These are phyloP conservation scores for Pulveroboletus sp. DNA, from an alignment of 1,284 basidiomycete species.

Conservation along the genomic window DNA sequence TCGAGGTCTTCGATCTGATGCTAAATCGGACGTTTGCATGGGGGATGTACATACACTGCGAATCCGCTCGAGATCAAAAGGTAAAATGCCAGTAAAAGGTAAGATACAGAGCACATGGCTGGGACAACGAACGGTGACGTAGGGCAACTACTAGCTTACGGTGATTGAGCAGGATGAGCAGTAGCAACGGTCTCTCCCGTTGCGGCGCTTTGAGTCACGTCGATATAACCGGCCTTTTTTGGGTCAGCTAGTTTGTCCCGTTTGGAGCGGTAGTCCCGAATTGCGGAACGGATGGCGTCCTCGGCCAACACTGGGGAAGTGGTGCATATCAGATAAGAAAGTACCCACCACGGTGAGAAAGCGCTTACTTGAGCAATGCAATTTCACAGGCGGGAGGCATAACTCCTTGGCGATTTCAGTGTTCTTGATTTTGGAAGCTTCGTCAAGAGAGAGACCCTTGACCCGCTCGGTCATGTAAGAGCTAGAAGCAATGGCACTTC, in stretches of 20 bases:
- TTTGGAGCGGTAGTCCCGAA: slow-evolving; percentile 89
- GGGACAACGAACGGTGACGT: not conserved
- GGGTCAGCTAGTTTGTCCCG: slow-evolving; percentile 55
- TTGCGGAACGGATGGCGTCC: slow-evolving; percentile 95
- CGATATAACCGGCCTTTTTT: slow-evolving; percentile 67
- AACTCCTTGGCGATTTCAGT: slow-evolving; percentile 99
- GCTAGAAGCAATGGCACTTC: slow-evolving; percentile 95
- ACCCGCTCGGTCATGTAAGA: slow-evolving; percentile 99
- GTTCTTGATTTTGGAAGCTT: slow-evolving; percentile 97
- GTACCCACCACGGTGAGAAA: slow-evolving; percentile 6
- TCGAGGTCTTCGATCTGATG: slow-evolving; percentile 2
- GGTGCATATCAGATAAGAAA: slow-evolving; percentile 23
- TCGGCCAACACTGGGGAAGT: slow-evolving; percentile 83
- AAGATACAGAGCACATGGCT: slow-evolving; percentile 4
- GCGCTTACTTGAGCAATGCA: slow-evolving; percentile 81
- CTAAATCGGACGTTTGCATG: slow-evolving; percentile 14
- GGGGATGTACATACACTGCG: slow-evolving; percentile 16
- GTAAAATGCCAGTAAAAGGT: slow-evolving; percentile 19
- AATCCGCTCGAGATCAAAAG: slow-evolving; percentile 15
- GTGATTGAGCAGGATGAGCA: slow-evolving; percentile 52
- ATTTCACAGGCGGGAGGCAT: slow-evolving; percentile 94
- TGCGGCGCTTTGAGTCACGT: slow-evolving; percentile 70
- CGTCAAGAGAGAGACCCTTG: slow-evolving; percentile 91
- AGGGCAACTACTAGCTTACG: slow-evolving; percentile 12
- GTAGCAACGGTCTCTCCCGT: slow-evolving; percentile 69